Base-by-base conservation (phyloP, 192 early-diverging fungal genomes). In the Dimargaris cristalligena region DNA sequence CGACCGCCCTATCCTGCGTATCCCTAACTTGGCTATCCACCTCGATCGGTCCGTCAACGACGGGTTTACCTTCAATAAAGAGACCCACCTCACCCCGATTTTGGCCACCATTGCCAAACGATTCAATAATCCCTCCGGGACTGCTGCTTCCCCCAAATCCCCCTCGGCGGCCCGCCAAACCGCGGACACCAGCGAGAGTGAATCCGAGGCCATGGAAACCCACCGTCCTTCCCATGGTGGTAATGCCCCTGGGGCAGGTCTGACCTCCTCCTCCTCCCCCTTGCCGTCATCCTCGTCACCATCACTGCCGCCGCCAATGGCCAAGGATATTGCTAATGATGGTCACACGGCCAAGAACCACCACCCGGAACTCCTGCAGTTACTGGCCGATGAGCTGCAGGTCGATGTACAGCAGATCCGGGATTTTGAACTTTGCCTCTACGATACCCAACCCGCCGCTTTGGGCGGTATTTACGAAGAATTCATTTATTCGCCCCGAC, bases 391-490 rank as follows among this genome's bases (percentile, higher is more conserved):
- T 56, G 82, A 92, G 70, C 70, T 95, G 62, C 45, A 59, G 2
- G 54, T 57, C 54, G 30, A 57, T 78, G 86, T 77, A 22, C 74
- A 71, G 1, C 74, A 90, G 62, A 92, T 99, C 59, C 69, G 80
- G 34, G 96, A 99, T 73, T 93, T 99, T 77, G 96, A 99, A 68
- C 78, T 99, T 30, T 94, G 92, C 68, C 77, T 99, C 44, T 99
- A 87, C 64, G 96, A 99, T 68, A 93, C 89, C 25, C 90, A 97
- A 58, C 78, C 83, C 54, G 82, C 93, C 18, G 70, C 79, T 20
- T 84, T 97, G 49, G 96, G 96, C 57, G 96, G 96, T 6, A 78
- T 84, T 31, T 77, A 79, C 74, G 78, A 92, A 58, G 94, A 99
- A 74, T 97, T 89, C 59, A 86, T 99, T 60, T 92, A 89, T 65